These are phyloP conservation scores for Mycena leptocephala DNA, from an alignment of 768 basidiomycete genomes.

Conservation along the genomic window DNA sequence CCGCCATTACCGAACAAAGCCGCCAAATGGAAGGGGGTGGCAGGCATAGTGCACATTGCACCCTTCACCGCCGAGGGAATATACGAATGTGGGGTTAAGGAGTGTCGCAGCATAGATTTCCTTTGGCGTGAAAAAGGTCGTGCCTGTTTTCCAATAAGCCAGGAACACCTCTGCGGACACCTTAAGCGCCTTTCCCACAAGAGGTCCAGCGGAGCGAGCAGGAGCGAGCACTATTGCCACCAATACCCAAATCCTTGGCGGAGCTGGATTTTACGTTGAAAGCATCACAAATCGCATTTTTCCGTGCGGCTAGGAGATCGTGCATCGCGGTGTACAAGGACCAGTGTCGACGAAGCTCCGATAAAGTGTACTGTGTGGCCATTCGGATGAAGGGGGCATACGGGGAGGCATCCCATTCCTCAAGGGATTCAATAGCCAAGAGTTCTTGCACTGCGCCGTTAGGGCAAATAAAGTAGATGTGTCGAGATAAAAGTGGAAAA, in stretches of 20 bases:
- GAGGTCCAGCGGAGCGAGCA: constrained; percentile 57
- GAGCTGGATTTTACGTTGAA: constrained; percentile 28
- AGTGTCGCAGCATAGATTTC: constrained; percentile 42
- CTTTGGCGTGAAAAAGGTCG: constrained; percentile 45
- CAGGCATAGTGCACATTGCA: constrained; percentile 63
- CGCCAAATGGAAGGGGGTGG: constrained; percentile 58
- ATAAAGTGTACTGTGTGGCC: constrained; percentile 55
- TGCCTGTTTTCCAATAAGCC: constrained; percentile 61
- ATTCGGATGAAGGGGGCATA: constrained; percentile 58
- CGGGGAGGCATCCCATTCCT: constrained; percentile 56
- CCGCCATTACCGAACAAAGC: constrained; percentile 7
- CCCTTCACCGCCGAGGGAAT: constrained; percentile 54
- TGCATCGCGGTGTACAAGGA: constrained; percentile 49
- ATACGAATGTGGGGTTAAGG: constrained; percentile 65
- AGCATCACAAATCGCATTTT: constrained; percentile 27
- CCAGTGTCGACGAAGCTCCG: constrained; percentile 61
- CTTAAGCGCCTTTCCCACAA: constrained; percentile 36
- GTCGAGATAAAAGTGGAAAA: constrained; percentile 66
- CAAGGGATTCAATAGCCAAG: constrained; percentile 46
- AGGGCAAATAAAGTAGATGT: constrained; percentile 49
- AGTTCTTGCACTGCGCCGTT: constrained; percentile 57
- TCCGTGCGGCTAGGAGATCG: constrained; percentile 40
- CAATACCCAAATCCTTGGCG: neutral
- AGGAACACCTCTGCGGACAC: constrained; percentile 41
- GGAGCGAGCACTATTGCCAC: constrained; percentile 22